Evolutionary conservation across 352 stramenopile species (phyloP), one percentile per base, ranked within the genome.

Genomic region (Phytophthora europaea): DNA sequence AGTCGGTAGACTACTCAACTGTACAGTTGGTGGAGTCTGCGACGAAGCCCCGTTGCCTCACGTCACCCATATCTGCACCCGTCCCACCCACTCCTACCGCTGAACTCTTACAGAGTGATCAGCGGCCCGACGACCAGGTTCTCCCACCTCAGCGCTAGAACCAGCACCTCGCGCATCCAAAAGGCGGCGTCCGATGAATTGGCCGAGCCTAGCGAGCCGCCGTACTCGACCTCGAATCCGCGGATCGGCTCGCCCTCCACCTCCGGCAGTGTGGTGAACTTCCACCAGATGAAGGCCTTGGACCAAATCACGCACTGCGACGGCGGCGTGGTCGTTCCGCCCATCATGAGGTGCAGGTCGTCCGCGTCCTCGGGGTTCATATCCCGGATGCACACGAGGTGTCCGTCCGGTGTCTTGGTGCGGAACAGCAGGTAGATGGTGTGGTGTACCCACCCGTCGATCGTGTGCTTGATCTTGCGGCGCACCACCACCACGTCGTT

Each of bases 401-500:
- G 87, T 50, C 86, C 86, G 59, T 92, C 79, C 0, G 81, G 73
- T 9, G 81, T 93, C 77, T 92, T 79, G 28, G 82, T 90, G 55
- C 86, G 86, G 67, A 93, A 92, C 15, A 90, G 73, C 57, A 93
- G 43, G 69, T 92, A 93, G 61, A 92, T 88, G 7, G 86, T 92
- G 70, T 90, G 78, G 73, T 88, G 80, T 28, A 88, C 81, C 80
- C 83, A 90, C 0, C 71, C 71, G 64, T 88, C 80, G 36, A 84
- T 67, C n/a, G 72, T 80, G 73, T 88, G 80, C 67, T 80, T 85
- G 50, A 87, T 88, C 73, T 84, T 84, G 56, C 83, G 79, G 1
- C 83, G 80, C 43, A 88, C 80, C 15, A 90, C 77, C 38, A 87
- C 82, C 22, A 88, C 80, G 57, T 90, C 79, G 56, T 83, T 70